These are phyloP conservation scores for Lenwebbia sp. DNA, from an alignment of 345 rosid species.

Conservation along the genomic window DNA sequence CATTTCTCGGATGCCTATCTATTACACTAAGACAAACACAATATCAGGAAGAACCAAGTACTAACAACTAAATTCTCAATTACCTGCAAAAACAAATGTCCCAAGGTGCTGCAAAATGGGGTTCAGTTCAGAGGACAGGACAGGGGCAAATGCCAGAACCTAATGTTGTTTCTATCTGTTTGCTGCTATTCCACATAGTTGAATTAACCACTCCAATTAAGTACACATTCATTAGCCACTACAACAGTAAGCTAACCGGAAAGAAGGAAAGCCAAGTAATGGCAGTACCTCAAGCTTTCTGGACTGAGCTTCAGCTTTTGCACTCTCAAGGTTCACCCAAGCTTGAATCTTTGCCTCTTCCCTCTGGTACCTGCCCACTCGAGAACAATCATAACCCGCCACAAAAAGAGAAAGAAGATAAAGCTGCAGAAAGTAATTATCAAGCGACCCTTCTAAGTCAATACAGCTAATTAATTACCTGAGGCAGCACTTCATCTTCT, in stretches of 20 bases:
- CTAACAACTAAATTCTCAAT: not conserved
- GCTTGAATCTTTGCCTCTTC: constrained; percentile 95
- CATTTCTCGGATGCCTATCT: not conserved
- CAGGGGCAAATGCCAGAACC: not conserved
- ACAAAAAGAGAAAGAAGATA: not conserved
- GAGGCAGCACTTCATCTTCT: constrained; percentile 69
- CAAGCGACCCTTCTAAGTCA: not conserved
- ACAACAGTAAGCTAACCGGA: not conserved
- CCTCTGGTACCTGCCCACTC: constrained; percentile 58
- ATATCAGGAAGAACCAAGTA: not conserved
- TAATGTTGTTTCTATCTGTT: not conserved
- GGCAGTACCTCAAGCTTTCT: constrained; percentile 70
- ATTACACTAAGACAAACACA: not conserved
- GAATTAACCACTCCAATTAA: not conserved
- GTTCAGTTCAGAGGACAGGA: not conserved
- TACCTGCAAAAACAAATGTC: not conserved
- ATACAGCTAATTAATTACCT: constrained; percentile 24
- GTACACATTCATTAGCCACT: not conserved
- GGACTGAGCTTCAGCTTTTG: constrained; percentile 97
- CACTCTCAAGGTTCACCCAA: constrained; percentile 86
- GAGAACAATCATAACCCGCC: not conserved
- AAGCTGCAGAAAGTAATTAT: not conserved
- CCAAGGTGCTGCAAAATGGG: not conserved
- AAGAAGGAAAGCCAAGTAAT: not conserved
- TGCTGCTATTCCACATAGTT: not conserved